Percentiles rank a stretch among this genome's conserved stretches.
phyloP scores from a whole-genome alignment of 257 asterid species.

The Primulina huaijiensis region DNA sequence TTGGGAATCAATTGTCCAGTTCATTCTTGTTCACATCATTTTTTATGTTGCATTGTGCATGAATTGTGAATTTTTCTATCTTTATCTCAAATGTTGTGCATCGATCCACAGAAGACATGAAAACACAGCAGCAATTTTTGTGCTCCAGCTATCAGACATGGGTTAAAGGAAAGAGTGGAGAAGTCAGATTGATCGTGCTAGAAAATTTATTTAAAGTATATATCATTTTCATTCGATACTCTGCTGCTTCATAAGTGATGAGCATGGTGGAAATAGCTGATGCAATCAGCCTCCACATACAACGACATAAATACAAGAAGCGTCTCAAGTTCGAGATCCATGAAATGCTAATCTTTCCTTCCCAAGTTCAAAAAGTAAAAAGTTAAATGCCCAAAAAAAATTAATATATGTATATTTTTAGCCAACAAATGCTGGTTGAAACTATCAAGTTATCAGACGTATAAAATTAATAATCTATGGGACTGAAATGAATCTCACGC shows the following conservation, averaged over 20 bases:
- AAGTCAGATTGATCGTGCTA: not conserved
- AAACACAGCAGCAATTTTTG: too few relatives aligned
- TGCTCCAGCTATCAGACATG: not conserved
- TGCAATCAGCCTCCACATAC: not conserved
- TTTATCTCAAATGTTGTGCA: too few relatives aligned
- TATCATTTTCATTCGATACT: not conserved
- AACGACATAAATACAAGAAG: not conserved
- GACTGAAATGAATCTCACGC: not conserved
- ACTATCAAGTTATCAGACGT: not conserved
- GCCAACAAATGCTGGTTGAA: not conserved
- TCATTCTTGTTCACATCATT: not conserved
- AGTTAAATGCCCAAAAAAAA: not conserved
- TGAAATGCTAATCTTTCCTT: too few relatives aligned
- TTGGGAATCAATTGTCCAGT: slow-evolving; percentile 5
- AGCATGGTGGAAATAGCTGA: not conserved
- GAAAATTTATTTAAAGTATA: too few relatives aligned
- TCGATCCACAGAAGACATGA: not conserved
- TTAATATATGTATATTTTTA: too few relatives aligned
- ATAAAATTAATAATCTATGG: not conserved
- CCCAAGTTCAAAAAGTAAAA: too few relatives aligned
- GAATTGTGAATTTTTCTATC: not conserved
- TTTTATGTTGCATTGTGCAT: not conserved
- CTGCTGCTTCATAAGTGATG: not conserved
- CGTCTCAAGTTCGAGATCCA: not conserved
- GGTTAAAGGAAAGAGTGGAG: not conserved